Percentiles rank a stretch among this genome's conserved stretches.
Evolutionary conservation across 176 grass and related monocot genomes (phyloP).

Genomic region (Pontederia crassipes): DNA sequence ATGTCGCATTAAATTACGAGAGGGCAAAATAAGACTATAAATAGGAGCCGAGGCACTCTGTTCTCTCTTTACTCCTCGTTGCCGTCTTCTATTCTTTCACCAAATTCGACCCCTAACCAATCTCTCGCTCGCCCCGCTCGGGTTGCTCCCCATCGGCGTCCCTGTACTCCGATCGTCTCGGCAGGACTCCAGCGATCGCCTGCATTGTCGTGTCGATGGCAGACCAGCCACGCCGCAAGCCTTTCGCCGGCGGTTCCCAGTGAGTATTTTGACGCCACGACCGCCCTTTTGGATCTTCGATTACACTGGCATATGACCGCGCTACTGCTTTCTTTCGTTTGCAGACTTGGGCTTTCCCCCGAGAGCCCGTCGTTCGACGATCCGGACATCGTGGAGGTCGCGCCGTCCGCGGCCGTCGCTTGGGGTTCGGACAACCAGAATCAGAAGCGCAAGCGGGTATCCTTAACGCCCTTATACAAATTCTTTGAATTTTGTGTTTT

Average conservation of each 20-base stretch:
- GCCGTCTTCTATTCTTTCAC: not conserved
- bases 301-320: not conserved
- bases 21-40: too few relatives aligned
- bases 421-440: slow-evolving; percentile 36
- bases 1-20: too few relatives aligned
- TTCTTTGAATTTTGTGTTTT: not conserved
- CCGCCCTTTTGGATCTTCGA: too few relatives aligned
- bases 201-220: not conserved
- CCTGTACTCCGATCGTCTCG: not conserved
- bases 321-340: not conserved
- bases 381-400: slow-evolving; percentile 36
- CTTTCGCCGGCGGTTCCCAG: too few relatives aligned
- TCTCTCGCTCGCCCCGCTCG: not conserved
- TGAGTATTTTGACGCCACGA: too few relatives aligned
- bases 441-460: slow-evolving; percentile 39
- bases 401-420: slow-evolving; percentile 13
- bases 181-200: not conserved
- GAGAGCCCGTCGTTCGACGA: slow-evolving; percentile 18
- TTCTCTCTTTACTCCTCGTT: not conserved
- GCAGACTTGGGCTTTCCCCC: slow-evolving; percentile 13
- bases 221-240: too few relatives aligned
- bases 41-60: not conserved
- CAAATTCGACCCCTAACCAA: not conserved
- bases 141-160: not conserved
- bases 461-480: slow-evolving; percentile 5